phyloP scores from a whole-genome alignment of 116 monocot genomes.

The Papilionanthe hybrid region DNA sequence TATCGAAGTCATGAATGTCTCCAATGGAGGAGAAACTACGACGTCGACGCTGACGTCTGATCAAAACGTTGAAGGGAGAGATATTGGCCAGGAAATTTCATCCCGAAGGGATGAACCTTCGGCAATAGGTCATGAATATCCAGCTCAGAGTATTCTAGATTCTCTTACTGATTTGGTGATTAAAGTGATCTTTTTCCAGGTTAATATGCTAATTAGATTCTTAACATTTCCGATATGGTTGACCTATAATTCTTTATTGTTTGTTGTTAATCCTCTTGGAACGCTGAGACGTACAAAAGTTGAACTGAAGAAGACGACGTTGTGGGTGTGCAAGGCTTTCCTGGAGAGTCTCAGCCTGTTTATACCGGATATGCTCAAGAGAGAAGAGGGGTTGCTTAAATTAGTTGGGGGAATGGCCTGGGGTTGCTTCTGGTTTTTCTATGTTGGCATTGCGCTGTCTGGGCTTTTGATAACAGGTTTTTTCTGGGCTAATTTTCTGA shows the following conservation, averaged over 20 bases:
- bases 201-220: constrained; percentile 24
- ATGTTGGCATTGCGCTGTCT: constrained; percentile 39
- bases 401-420: constrained; percentile 34
- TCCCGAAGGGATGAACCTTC: not conserved
- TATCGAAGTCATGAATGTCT: not conserved
- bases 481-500: constrained; percentile 37
- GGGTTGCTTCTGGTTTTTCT: constrained; percentile 54
- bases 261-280: constrained; percentile 38
- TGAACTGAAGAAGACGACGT: constrained; percentile 16
- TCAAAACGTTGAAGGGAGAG: not conserved
- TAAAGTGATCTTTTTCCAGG: constrained; percentile 43
- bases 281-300: constrained; percentile 20
- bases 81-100: not conserved
- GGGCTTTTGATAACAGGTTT: constrained; percentile 50
- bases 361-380: constrained; percentile 13
- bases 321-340: constrained; percentile 9
- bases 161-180: constrained; percentile 27
- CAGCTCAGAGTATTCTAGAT: constrained; percentile 11
- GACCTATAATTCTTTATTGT: constrained; percentile 14
- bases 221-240: constrained; percentile 35
- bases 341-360: constrained; percentile 3
- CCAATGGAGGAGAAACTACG: not conserved
- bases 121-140: not conserved
- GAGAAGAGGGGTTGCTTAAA: constrained; percentile 16
- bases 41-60: not conserved